Evolutionary conservation across 257 asterid species (phyloP).

Genomic region (Eucommia ulmoides): DNA sequence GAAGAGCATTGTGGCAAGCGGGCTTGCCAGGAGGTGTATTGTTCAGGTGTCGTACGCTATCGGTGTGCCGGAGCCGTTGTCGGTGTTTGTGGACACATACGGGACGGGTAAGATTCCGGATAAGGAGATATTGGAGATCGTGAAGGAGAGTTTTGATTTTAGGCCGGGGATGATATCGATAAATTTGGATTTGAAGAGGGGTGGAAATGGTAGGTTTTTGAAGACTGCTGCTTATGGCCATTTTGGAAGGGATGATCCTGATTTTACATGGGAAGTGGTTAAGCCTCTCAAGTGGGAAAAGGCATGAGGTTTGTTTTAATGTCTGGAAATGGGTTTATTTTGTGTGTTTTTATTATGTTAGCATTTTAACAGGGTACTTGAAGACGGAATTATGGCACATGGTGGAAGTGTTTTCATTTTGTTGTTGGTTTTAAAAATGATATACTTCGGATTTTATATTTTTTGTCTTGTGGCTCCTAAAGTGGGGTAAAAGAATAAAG

Average conservation of each 20-base stretch:
- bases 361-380: too few relatives aligned
- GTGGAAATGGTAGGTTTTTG: constrained; percentile 39
- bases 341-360: too few relatives aligned
- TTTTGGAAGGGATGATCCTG: too few relatives aligned
- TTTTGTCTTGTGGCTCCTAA: neutral
- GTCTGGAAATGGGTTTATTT: neutral
- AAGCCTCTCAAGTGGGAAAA: too few relatives aligned
- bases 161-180: constrained; percentile 54
- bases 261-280: too few relatives aligned
- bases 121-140: too few relatives aligned
- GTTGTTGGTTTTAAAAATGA: neutral
- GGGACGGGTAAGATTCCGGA: too few relatives aligned
- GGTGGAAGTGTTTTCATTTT: neutral
- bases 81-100: constrained; percentile 46
- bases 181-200: constrained; percentile 49
- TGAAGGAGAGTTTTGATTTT: constrained; percentile 42
- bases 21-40: constrained; percentile 43
- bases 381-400: neutral
- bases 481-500: too few relatives aligned
- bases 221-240: constrained; percentile 59
- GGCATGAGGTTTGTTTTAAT: constrained; percentile 23
- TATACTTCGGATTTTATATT: neutral
- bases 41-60: constrained; percentile 60
- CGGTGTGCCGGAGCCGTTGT: constrained; percentile 53
- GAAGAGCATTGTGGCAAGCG: too few relatives aligned